Conservation (phyloP, 352 stramenopile genomes). For the Globisporangium acanthophoron region DNA sequence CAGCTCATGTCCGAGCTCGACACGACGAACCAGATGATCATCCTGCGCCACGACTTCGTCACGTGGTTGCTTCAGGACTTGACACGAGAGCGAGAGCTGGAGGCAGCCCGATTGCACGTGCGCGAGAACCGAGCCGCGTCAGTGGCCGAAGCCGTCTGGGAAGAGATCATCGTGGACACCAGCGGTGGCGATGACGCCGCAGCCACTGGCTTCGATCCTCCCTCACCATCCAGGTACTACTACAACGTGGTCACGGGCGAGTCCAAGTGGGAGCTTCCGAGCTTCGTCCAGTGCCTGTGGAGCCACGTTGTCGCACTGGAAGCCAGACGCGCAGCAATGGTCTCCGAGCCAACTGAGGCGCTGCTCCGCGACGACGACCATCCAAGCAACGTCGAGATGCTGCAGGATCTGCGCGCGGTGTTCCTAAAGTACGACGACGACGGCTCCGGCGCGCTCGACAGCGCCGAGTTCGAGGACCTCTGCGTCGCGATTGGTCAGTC, state of each 20-base stretch:
- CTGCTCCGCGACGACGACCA: constrained; percentile 11
- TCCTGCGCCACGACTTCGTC: constrained; percentile 46
- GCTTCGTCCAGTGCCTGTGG: constrained; percentile 32
- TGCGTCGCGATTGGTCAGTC: constrained; percentile 49
- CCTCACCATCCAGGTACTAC: constrained; percentile 26
- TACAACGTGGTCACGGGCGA: constrained; percentile 50
- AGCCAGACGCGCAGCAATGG: constrained; percentile 6
- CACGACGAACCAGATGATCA: constrained; percentile 50
- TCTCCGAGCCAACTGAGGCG: background rate
- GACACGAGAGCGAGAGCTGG: constrained; percentile 19
- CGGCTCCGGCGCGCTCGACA: constrained; percentile 35
- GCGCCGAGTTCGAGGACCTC: constrained; percentile 49
- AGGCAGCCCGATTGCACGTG: constrained; percentile 4
- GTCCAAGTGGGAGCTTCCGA: constrained; percentile 39
- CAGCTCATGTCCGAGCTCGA: constrained; percentile 52
- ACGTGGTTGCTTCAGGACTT: constrained; percentile 44
- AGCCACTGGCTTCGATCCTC: constrained; percentile 5
- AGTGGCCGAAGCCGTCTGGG: constrained; percentile 32
- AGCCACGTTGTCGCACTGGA: constrained; percentile 20
- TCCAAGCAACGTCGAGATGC: constrained; percentile 20
- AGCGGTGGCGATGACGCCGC: constrained; percentile 8
- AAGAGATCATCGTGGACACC: constrained; percentile 23
- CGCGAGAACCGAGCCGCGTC: constrained; percentile 12
- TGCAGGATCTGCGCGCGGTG: constrained; percentile 38
- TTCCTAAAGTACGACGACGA: constrained; percentile 65